These are phyloP conservation scores for Ophiognomonia clavigignenti-juglandacearum DNA, from an alignment of 2,329 filamentous ascomycete species.

Conservation along the genomic window DNA sequence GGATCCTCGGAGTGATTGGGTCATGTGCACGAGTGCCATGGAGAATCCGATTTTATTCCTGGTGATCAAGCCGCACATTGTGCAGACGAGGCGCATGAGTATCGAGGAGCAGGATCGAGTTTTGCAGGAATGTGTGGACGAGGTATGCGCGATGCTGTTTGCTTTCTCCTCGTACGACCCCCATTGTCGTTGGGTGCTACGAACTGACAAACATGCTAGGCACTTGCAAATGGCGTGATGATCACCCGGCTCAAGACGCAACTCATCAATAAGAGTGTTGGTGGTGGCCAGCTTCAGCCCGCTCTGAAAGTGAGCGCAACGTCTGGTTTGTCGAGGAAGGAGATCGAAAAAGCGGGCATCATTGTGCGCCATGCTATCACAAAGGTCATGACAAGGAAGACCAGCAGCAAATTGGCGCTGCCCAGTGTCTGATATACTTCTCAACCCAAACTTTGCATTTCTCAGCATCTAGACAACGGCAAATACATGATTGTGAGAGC, in stretches of 20 bases:
- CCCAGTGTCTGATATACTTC: conserved; percentile 16
- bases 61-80: conserved; percentile 76
- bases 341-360: conserved; percentile 89
- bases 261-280: conserved; percentile 58
- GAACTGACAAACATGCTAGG: conserved; percentile 40
- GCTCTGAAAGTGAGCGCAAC: conserved; percentile 91
- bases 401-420: conserved; percentile 41
- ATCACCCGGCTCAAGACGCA: conserved; percentile 81
- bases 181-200: neutral
- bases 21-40: conserved; percentile 70
- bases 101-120: conserved; percentile 77
- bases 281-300: conserved; percentile 65
- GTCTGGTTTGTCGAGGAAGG: conserved; percentile 82
- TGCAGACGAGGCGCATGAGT: conserved; percentile 63
- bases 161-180: neutral
- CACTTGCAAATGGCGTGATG: conserved; percentile 80
- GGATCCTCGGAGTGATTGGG: conserved; percentile 91
- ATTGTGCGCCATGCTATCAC: conserved; percentile 89
- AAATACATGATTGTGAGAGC: too few species aligned
- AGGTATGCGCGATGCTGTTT: conserved; percentile 68
- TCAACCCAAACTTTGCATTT: too few species aligned
- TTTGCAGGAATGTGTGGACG: conserved; percentile 89
- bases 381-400: conserved; percentile 73
- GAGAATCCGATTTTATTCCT: conserved; percentile 89
- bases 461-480: too few species aligned